phyloP scores from a whole-genome alignment of 2,329 filamentous ascomycete species.

The Colletotrichum tofieldiae region DNA sequence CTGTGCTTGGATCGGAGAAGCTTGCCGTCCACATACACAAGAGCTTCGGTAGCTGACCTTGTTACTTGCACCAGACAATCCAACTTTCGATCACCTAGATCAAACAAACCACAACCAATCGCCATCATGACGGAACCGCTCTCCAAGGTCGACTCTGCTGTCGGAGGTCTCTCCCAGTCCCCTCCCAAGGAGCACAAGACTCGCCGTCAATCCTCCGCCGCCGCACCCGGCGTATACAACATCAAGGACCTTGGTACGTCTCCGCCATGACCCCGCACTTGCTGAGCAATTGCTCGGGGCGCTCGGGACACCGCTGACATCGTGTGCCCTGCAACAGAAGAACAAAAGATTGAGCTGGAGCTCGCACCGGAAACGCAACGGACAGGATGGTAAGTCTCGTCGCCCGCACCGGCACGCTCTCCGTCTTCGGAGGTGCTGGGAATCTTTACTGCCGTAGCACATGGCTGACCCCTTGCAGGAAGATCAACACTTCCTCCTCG shows the following conservation, averaged over 20 bases:
- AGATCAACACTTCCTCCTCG: conserved; percentile 88
- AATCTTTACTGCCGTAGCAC: neutral
- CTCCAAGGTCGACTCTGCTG: conserved; percentile 92
- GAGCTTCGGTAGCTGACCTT: conserved; percentile 21
- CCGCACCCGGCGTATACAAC: conserved; percentile 81
- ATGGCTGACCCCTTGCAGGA: conserved; percentile 71
- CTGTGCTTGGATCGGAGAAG: conserved; percentile 4
- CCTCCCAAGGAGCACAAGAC: conserved; percentile 70
- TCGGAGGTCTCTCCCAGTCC: conserved; percentile 82
- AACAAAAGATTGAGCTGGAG: conserved; percentile 78
- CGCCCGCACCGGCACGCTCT: neutral
- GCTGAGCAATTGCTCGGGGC: conserved; percentile 1
- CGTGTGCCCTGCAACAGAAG: conserved; percentile 68
- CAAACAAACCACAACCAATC: conserved; percentile 23
- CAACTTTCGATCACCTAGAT: conserved; percentile 21
- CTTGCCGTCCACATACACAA: neutral
- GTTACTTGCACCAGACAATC: conserved; percentile 3
- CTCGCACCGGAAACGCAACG: conserved; percentile 88
- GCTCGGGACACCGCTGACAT: conserved; percentile 28
- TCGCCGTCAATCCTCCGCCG: conserved; percentile 65
- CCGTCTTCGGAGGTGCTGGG: neutral
- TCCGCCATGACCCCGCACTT: conserved; percentile 17
- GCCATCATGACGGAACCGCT: conserved; percentile 70
- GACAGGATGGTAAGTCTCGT: conserved; percentile 82
- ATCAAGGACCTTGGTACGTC: conserved; percentile 87